phyloP scores from a whole-genome alignment of 345 rosid species.

The Murraya koenigii region DNA sequence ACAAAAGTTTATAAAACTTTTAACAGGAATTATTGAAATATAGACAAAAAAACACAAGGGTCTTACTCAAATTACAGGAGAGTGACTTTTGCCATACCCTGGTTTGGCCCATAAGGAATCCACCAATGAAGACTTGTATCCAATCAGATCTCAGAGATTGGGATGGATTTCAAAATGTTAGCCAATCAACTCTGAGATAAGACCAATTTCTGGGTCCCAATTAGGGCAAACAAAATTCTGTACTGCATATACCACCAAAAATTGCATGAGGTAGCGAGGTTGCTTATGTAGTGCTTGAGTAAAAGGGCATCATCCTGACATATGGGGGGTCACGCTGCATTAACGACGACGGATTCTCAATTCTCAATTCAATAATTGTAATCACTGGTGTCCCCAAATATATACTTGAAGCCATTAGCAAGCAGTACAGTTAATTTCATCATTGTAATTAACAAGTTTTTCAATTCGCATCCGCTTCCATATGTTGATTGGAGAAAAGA shows the following conservation, averaged over 20 bases:
- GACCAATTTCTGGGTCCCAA: constrained; percentile 28
- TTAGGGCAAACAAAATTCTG: background rate
- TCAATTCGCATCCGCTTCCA: background rate
- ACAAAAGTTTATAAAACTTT: background rate
- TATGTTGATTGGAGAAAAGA: constrained; percentile 8
- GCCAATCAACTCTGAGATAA: constrained; percentile 43
- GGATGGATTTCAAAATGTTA: constrained; percentile 28
- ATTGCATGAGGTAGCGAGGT: background rate
- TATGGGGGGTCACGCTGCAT: too few species aligned
- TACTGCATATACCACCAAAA: constrained; percentile 5
- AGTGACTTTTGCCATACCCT: background rate
- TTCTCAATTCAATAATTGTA: constrained; percentile 6
- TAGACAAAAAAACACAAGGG: constrained; percentile 13
- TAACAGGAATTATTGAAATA: constrained; percentile 21
- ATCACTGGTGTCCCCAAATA: background rate
- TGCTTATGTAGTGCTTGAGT: background rate
- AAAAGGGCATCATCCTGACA: background rate
- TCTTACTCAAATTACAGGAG: background rate
- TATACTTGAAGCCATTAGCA: background rate
- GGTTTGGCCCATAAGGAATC: constrained; percentile 40
- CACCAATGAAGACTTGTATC: constrained; percentile 18
- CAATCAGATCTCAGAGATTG: constrained; percentile 30
- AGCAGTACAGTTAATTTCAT: background rate
- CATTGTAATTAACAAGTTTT: background rate
- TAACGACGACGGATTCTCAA: background rate